phyloP scores from a whole-genome alignment of 2,329 filamentous ascomycete genomes.

The Apiospora arundinis region DNA sequence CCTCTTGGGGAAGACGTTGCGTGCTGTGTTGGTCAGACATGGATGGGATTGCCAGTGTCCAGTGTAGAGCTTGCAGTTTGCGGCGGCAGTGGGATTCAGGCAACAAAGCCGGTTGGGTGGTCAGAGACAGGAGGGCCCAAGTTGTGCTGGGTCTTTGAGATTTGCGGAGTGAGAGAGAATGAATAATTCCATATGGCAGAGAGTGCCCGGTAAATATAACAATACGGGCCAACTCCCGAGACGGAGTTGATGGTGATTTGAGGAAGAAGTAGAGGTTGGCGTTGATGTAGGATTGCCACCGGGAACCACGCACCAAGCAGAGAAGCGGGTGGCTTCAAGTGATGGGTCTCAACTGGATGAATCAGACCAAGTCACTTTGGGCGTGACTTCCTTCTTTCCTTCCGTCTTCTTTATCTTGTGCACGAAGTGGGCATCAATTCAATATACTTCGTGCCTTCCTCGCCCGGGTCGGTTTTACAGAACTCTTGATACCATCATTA shows the following conservation, averaged over 20 bases:
- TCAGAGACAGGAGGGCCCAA: neutral
- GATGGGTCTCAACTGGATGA: too few species aligned
- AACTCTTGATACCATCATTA: neutral
- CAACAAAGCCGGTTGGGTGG: neutral
- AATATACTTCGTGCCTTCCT: neutral
- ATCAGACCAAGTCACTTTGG: neutral
- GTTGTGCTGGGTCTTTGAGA: neutral
- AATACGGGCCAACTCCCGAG: conserved; percentile 7
- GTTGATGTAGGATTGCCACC: neutral
- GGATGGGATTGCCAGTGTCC: neutral
- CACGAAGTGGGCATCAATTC: neutral
- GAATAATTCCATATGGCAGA: neutral
- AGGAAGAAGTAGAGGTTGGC: neutral
- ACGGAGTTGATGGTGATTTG: conserved; percentile 5
- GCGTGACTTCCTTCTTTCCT: neutral
- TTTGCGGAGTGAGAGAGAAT: too few species aligned
- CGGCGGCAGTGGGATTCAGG: neutral
- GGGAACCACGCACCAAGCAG: neutral
- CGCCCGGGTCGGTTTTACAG: neutral
- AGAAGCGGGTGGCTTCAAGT: neutral
- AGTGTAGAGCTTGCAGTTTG: neutral
- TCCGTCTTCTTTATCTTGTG: neutral
- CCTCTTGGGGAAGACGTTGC: neutral
- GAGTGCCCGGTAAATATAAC: neutral
- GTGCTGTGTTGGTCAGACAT: neutral